These are phyloP conservation scores for Pyrenula massariospora DNA, from an alignment of 495 filamentous ascomycete species.

Conservation along the genomic window DNA sequence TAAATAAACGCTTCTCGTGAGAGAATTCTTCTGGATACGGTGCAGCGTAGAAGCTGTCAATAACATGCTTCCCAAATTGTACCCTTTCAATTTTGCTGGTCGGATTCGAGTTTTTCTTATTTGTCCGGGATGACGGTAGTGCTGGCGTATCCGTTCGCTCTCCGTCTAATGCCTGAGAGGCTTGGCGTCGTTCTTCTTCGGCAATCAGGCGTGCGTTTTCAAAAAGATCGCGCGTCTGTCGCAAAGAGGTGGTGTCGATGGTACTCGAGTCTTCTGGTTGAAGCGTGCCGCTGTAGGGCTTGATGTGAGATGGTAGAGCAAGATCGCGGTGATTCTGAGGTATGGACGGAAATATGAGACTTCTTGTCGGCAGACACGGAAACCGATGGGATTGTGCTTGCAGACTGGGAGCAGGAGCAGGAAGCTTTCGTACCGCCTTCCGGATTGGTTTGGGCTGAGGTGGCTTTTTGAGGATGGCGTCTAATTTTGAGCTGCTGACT, in stretches of 20 bases:
- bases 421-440: conserved; percentile 18
- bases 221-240: conserved; percentile 65
- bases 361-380: conserved; percentile 28
- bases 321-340: conserved; percentile 73
- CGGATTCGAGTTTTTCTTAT: conserved; percentile 67
- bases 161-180: conserved; percentile 54
- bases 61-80: conserved; percentile 92
- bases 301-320: conserved; percentile 63
- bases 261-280: conserved; percentile 86
- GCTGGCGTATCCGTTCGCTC: conserved; percentile 29
- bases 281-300: conserved; percentile 91
- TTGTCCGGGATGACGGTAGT: conserved; percentile 33
- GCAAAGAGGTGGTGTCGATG: conserved; percentile 65
- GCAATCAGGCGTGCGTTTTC: conserved; percentile 79
- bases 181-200: conserved; percentile 51
- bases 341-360: conserved; percentile 62
- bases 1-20: conserved; percentile 85
- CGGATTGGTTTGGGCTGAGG: conserved; percentile 12
- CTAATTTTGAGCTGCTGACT: conserved; percentile 45
- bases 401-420: conserved; percentile 18
- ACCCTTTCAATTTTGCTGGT: conserved; percentile 97
- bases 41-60: conserved; percentile 99
- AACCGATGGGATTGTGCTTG: conserved; percentile 32
- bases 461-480: conserved; percentile 37
- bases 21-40: conserved; percentile 98